phyloP scores from a whole-genome alignment of 495 filamentous ascomycete species.

The Tuber aestivum region DNA sequence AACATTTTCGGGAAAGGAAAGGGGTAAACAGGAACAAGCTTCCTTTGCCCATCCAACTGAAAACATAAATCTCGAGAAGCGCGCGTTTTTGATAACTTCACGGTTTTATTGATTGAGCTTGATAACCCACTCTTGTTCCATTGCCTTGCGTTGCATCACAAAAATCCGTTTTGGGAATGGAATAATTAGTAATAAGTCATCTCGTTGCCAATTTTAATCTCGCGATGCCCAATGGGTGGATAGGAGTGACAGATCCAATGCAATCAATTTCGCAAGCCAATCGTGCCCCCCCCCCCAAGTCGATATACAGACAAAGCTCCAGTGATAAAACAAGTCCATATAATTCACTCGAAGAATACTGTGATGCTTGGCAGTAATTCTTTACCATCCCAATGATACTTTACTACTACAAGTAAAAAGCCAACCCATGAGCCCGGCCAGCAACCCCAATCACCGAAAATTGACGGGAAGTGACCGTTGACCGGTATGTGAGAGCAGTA shows the following conservation, averaged over 20 bases:
- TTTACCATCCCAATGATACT: neutral
- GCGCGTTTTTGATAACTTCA: constrained; percentile 1
- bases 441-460: neutral
- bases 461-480: neutral
- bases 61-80: neutral
- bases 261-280: neutral
- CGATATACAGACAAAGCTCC: neutral
- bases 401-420: neutral
- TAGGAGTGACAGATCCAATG: neutral
- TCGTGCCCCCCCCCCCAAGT: neutral
- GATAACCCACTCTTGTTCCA: neutral
- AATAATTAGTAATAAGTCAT: constrained; percentile 1
- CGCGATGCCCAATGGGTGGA: neutral
- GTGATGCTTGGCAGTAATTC: neutral
- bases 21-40: neutral
- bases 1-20: neutral
- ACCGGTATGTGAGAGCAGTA: neutral
- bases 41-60: neutral
- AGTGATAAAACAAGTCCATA: neutral
- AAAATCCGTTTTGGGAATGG: neutral
- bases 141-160: neutral
- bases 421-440: neutral
- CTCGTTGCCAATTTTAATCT: neutral
- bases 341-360: neutral
- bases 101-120: neutral